Base-by-base conservation (phyloP, 2,329 filamentous ascomycete species). In the Dactylonectria macrodidyma region DNA sequence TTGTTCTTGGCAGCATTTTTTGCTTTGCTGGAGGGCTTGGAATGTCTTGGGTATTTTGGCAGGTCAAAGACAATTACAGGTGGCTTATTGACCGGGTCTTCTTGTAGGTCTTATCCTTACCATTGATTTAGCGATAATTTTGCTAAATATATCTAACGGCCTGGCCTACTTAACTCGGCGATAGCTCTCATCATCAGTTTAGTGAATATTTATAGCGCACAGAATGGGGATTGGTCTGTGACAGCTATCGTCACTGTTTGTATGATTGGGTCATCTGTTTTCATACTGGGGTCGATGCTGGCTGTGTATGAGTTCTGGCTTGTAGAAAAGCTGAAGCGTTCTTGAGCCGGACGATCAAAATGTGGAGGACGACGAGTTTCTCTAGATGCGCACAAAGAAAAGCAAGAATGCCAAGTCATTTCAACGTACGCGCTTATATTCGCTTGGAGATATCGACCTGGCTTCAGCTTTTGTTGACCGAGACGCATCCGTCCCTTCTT, bases 91-190 rank as follows among this genome's bases (percentile, higher is more conserved):
- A 67, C 24, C 30, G 56, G 11, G 60, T 68, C 22, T 68, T 68
- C 30, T 54, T 67, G 60, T 67, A 14, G 56, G 66, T 68, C 52
- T 5, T 33, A 62, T 36, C 16, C 57, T 30, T 19, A 19, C 11
- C 4, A n/a, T 12, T 46, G n/a, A 44, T 10, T 22, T 22, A 8
- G 2, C 33, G 19, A 5, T 22, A 3, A 34, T 19, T 7, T 55
- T 19, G n/a, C 19, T 30, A 19, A 30, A 22, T 41, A 33, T 24
- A 44, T 19, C 30, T 36, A 30, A 26, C 61, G 89, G 90, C 73
- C 81, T 91, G 65, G 62, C 55, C 46, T 65, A 47, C 62, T 65
- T 55, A 59, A 65, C 36, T 47, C n/a, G 22, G n/a, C 59, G n/a
- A 52, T 60, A 34, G 56, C 62, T 59, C 41, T 65, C 8, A 47